phyloP scores from a whole-genome alignment of 1,284 basidiomycete species.

The Malassezia psittaci region DNA sequence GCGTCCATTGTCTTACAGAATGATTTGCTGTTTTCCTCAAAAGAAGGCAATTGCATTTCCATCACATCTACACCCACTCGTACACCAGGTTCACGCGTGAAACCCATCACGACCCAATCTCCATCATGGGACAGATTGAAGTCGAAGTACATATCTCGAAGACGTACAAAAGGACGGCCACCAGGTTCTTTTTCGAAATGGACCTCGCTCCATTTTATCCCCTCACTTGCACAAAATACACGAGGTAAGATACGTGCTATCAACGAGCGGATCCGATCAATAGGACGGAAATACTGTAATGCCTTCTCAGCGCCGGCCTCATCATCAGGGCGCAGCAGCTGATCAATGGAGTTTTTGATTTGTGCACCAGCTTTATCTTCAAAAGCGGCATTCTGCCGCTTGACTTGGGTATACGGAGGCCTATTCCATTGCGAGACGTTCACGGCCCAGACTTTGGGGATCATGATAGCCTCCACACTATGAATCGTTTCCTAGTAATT shows the following conservation, averaged over 20 bases:
- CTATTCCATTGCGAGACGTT: constrained; percentile 21
- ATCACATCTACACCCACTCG: constrained; percentile 41
- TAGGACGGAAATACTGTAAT: constrained; percentile 20
- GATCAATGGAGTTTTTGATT: constrained; percentile 1
- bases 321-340: constrained; percentile 13
- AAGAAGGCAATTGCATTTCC: constrained; percentile 31
- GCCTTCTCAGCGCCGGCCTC: constrained; percentile 19
- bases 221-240: constrained; percentile 9
- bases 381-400: not conserved
- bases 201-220: constrained; percentile 4
- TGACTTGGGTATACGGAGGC: constrained; percentile 4
- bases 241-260: constrained; percentile 25
- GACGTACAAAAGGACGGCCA: constrained; percentile 20
- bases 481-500: not conserved
- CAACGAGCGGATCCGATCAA: constrained; percentile 26
- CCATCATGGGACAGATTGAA: constrained; percentile 42
- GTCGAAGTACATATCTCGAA: constrained; percentile 15
- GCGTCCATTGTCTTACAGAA: constrained; percentile 41
- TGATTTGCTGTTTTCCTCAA: constrained; percentile 18
- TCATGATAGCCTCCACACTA: constrained; percentile 5
- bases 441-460: constrained; percentile 28
- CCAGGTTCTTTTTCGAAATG: constrained; percentile 5
- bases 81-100: not conserved
- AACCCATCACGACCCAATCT: constrained; percentile 41
- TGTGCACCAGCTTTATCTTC: not conserved